These are phyloP conservation scores for Flaveria robusta DNA, from an alignment of 129 eudicot species.

Conservation along the genomic window DNA sequence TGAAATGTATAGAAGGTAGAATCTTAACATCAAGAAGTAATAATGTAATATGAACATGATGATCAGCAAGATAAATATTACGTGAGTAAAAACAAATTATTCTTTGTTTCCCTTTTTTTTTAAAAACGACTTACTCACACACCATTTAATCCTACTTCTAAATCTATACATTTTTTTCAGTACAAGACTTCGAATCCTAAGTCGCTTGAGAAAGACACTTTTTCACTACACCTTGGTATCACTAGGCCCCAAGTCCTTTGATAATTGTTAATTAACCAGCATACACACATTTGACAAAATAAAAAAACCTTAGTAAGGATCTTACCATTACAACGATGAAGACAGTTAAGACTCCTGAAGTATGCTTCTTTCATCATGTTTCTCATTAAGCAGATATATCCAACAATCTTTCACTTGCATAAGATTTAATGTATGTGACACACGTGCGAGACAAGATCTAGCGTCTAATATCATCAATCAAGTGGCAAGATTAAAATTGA, in stretches of 20 bases:
- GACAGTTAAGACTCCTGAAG: constrained; percentile 27
- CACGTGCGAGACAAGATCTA: too few relatives aligned
- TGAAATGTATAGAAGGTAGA: not conserved
- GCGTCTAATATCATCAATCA: too few relatives aligned
- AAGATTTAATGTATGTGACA: too few relatives aligned
- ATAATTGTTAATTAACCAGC: not conserved
- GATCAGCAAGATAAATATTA: not conserved
- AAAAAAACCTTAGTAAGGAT: not conserved
- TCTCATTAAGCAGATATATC: not conserved
- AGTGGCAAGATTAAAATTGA: too few relatives aligned
- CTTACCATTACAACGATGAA: not conserved
- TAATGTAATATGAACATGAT: constrained; percentile 4
- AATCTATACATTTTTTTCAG: too few relatives aligned
- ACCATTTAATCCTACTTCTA: too few relatives aligned
- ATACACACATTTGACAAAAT: not conserved
- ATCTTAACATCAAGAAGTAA: not conserved
- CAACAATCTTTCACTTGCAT: not conserved
- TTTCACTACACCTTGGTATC: too few relatives aligned
- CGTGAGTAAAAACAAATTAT: not conserved
- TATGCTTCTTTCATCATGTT: constrained; percentile 51
- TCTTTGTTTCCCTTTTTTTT: too few relatives aligned
- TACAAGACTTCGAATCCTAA: too few relatives aligned
- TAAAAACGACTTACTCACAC: too few relatives aligned
- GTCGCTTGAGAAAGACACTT: too few relatives aligned
- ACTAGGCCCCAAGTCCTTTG: too few relatives aligned